Conservation (phyloP, 805 yeast genomes). For the Wickerhamiella siamensis region DNA sequence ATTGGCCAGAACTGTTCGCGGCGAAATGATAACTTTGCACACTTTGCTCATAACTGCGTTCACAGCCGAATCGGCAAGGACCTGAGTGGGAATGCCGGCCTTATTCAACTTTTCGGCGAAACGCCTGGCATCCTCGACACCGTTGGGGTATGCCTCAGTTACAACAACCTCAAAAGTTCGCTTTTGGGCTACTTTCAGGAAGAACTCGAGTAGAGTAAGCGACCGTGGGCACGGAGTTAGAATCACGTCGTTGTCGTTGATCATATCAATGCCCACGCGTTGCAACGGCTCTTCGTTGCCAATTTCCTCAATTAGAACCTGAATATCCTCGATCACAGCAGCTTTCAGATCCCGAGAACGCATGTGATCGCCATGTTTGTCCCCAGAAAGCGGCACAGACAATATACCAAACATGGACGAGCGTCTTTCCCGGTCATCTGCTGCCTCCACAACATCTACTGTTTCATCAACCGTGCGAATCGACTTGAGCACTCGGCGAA, state of each 20-base stretch:
- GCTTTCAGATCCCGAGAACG: conserved; percentile 16
- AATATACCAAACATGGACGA: conserved; percentile 72
- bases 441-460: conserved; percentile 5
- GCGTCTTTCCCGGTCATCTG: conserved; percentile 8
- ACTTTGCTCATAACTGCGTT: conserved; percentile 96
- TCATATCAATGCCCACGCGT: conserved; percentile 78
- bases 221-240: conserved; percentile 93
- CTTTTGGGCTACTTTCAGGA: conserved; percentile 73
- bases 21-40: conserved; percentile 88
- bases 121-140: conserved; percentile 55
- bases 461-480: conserved; percentile 73
- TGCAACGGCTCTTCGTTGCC: conserved; percentile 82
- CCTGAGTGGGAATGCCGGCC: conserved; percentile 76
- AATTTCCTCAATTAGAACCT: conserved; percentile 84
- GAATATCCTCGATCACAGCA: conserved; percentile 28
- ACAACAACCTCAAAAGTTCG: conserved; percentile 80
- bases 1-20: conserved; percentile 84
- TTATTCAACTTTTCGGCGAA: conserved; percentile 70
- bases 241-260: conserved; percentile 62
- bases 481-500: conserved; percentile 73
- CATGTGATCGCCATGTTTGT: conserved; percentile 12
- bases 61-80: conserved; percentile 84
- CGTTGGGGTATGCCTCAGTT: conserved; percentile 86
- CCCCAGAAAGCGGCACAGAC: conserved; percentile 32
- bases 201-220: conserved; percentile 71